Percentiles rank a stretch among this genome's conserved stretches.
Conservation (phyloP, 2,329 filamentous ascomycete genomes). For the Aureobasidium musti region DNA sequence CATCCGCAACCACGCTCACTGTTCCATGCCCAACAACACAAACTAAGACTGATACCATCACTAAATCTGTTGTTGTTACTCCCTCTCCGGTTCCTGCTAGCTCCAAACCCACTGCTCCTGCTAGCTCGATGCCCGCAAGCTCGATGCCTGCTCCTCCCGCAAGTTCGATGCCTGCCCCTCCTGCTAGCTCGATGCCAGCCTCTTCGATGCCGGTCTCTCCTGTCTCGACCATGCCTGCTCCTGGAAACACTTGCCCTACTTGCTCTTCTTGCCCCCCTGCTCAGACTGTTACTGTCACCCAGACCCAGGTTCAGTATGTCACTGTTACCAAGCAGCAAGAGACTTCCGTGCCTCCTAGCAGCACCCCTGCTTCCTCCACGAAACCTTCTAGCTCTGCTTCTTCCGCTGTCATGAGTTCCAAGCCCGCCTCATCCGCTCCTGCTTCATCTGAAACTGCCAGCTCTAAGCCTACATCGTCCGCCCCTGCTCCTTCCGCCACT, state of each 20-base stretch:
- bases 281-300: constrained; percentile 17
- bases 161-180: neutral
- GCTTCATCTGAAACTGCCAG: too few species aligned
- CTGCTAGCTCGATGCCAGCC: neutral
- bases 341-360: neutral
- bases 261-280: neutral
- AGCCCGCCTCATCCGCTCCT: neutral
- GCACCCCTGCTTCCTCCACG: constrained; percentile 1
- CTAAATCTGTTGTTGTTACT: constrained; percentile 5
- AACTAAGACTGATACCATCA: neutral
- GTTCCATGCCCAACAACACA: constrained; percentile 26
- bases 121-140: neutral
- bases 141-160: neutral
- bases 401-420: neutral
- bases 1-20: constrained; percentile 29
- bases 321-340: constrained; percentile 9
- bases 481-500: constrained; percentile 5
- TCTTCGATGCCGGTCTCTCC: constrained; percentile 8
- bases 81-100: neutral
- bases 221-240: neutral
- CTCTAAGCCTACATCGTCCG: neutral
- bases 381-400: neutral
- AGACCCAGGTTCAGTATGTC: neutral
- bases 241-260: neutral
- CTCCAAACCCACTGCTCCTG: neutral